Base-by-base conservation (phyloP, 805 yeast species). In the Komagataella pastoris region DNA sequence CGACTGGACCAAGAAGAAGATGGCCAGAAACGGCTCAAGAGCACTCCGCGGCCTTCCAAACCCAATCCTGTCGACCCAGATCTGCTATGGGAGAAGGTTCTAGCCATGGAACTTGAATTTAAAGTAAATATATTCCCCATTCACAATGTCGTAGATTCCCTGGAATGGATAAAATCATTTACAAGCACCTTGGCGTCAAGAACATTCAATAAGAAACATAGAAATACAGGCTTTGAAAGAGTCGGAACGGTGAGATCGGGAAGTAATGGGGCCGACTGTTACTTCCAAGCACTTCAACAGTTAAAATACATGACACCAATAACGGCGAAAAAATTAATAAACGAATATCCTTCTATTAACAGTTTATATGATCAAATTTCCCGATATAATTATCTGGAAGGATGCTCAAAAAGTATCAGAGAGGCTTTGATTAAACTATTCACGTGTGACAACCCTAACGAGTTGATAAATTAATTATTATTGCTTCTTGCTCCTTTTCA, bases 231-330 rank as follows among this genome's bases (percentile, higher is more conserved):
- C 44, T 70, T 79, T 51, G 73, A 83, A 1, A 79, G 77, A 55
- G 63, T 84, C 7, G 81, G 82, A 3, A 66, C 63, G 1, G 72
- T 81, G 8, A 74, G 70, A 58, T 79, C 85, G 5, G 85, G 85
- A 0, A 64, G 68, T 10, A 75, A 73, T 56, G 57, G 67, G 3
- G 63, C 65, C 21, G 77, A 76, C 47, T 72, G 80, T 0, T 75
- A 71, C 56, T 55, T 71, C 3, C 75, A 75, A 55, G 71, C 80
- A 51, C 55, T 84, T 24, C 71, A 74, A 50, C 83, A 82, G 52
- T 72, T 85, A 55, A 79, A 77, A 51, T 67, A 72, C 55, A 72
- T 84, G 73, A 81, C 85, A 2, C 73, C 70, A 7, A 60, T 72
- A 2, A 74, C 74, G 51, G 76, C 81, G 0, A 72, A 73, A 48